phyloP scores from a whole-genome alignment of 2,329 filamentous ascomycete species.

The Onygenales sp. region DNA sequence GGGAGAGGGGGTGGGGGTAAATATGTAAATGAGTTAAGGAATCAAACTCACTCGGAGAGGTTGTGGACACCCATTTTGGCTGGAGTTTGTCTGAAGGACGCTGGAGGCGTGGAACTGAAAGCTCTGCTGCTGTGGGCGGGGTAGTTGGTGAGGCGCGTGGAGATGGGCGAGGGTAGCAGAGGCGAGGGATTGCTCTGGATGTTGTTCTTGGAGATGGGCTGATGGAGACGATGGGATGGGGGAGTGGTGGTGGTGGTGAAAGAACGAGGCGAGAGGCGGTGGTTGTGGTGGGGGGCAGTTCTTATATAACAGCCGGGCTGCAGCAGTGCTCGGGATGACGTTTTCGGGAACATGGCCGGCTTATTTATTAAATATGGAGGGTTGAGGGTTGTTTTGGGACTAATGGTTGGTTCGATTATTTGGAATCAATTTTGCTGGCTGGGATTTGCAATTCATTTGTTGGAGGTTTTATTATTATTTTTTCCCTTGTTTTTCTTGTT shows the following conservation, averaged over 20 bases:
- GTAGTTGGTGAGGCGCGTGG: slow-evolving; percentile 20
- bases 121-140: slow-evolving; percentile 17
- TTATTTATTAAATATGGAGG: too few species aligned
- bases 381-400: too few species aligned
- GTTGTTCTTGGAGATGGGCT: neutral
- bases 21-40: neutral
- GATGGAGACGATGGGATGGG: neutral
- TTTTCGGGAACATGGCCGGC: slow-evolving; percentile 6
- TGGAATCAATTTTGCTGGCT: too few species aligned
- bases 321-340: slow-evolving; percentile 8
- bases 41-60: slow-evolving; percentile 26
- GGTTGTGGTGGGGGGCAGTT: neutral
- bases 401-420: too few species aligned
- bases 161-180: neutral
- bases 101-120: too few species aligned
- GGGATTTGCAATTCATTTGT: neutral
- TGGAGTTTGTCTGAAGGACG: slow-evolving; percentile 29
- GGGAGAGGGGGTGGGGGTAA: too few species aligned
- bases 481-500: neutral
- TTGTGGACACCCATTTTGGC: slow-evolving; percentile 40
- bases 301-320: neutral
- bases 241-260: neutral
- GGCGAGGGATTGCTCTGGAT: neutral
- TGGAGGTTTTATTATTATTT: neutral
- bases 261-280: neutral